These are phyloP conservation scores for Fusarium nygamai DNA, from an alignment of 2,329 filamentous ascomycete species.

Conservation along the genomic window DNA sequence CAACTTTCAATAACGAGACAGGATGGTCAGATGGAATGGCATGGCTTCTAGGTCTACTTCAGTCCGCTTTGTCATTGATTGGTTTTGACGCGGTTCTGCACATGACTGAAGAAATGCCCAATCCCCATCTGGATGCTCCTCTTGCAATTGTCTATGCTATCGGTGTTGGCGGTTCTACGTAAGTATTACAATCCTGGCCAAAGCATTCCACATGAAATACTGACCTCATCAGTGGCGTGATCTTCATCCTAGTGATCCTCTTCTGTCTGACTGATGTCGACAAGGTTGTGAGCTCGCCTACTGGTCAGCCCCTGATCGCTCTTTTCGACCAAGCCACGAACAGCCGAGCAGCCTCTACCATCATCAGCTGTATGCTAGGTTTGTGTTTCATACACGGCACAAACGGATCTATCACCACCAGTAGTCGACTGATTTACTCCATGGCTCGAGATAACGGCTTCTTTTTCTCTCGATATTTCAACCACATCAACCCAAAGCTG, in stretches of 20 bases:
- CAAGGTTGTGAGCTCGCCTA: not conserved
- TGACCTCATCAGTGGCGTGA: not conserved
- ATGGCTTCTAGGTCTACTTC: not conserved
- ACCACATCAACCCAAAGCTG: not conserved
- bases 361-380: not conserved
- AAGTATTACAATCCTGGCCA: not conserved
- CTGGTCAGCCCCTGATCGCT: not conserved
- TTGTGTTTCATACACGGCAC: not conserved
- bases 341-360: not conserved
- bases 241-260: not conserved
- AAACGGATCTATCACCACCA: not conserved
- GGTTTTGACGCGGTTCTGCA: not conserved
- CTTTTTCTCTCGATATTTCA: not conserved
- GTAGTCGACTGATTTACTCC: not conserved
- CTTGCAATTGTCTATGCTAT: not conserved
- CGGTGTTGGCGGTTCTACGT: not conserved
- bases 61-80: not conserved
- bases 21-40: not conserved
- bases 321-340: not conserved
- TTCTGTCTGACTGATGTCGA: not conserved
- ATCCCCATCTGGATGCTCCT: not conserved
- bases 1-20: not conserved
- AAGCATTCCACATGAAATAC: fast-evolving
- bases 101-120: not conserved
- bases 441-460: not conserved